phyloP scores from a whole-genome alignment of 805 yeast genomes.

The Hanseniaspora hatyaiensis region DNA sequence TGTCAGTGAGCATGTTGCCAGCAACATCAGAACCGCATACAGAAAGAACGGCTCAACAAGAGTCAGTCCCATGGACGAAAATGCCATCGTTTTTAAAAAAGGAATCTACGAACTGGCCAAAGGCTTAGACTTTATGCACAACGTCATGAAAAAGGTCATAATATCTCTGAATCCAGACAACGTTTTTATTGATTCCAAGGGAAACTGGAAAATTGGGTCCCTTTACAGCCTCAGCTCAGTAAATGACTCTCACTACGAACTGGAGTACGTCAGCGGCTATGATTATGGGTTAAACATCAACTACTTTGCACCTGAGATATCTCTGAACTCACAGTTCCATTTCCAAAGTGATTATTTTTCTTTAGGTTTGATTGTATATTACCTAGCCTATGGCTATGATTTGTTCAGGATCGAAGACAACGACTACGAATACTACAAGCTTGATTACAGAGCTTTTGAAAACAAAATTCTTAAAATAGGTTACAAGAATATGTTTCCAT shows the following conservation, averaged over 20 bases:
- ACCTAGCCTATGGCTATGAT: conserved; percentile 48
- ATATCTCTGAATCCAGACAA: conserved; percentile 68
- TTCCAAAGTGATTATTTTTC: conserved; percentile 75
- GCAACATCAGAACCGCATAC: conserved; percentile 32
- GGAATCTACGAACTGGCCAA: conserved; percentile 71
- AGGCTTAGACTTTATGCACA: conserved; percentile 74
- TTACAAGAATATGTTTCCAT: conserved; percentile 34
- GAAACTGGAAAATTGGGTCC: conserved; percentile 91
- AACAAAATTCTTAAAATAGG: conserved; percentile 33
- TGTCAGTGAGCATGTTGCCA: conserved; percentile 70
- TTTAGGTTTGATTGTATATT: conserved; percentile 63
- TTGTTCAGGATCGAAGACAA: conserved; percentile 39
- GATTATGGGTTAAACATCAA: conserved; percentile 30
- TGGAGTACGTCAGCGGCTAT: conserved; percentile 1
- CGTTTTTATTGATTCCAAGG: conserved; percentile 63
- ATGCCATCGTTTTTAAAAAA: conserved; percentile 51
- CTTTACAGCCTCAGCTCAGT: conserved; percentile 40
- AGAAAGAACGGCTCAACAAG: conserved; percentile 22
- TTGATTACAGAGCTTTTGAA: conserved; percentile 41
- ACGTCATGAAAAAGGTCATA: conserved; percentile 62
- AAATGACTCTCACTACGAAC: conserved; percentile 24
- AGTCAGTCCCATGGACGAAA: background rate
- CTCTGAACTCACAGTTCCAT: conserved; percentile 51
- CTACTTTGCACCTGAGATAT: conserved; percentile 75
- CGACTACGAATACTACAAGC: conserved; percentile 49